phyloP scores from a whole-genome alignment of 148 eudicot species.

The Heliosperma pusillum region DNA sequence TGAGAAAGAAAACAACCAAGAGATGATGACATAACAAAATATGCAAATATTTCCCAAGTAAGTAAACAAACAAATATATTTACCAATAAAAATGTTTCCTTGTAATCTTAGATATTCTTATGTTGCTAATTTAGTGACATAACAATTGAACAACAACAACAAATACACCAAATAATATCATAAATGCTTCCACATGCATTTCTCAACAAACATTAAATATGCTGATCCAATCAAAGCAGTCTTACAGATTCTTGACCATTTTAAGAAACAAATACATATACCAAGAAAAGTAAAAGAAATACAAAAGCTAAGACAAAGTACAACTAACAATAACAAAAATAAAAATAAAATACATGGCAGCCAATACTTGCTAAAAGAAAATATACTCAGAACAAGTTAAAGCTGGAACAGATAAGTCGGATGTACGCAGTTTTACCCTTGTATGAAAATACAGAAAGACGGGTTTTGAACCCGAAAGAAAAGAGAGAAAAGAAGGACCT shows the following conservation, averaged over 20 bases:
- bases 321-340: not conserved
- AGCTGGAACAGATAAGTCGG: no score
- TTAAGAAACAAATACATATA: conserved; percentile 3
- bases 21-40: not conserved
- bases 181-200: conserved; percentile 33
- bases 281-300: conserved; percentile 3
- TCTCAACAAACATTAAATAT: not conserved
- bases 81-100: not conserved
- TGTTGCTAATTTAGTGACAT: conserved; percentile 7
- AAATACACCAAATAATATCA: conserved; percentile 4
- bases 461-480: not conserved
- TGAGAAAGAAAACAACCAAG: conserved; percentile 4
- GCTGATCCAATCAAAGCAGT: not conserved
- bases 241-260: not conserved
- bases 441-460: not conserved
- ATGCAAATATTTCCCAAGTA: not conserved
- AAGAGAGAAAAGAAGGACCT: conserved; percentile 20
- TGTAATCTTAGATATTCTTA: not conserved
- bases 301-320: conserved; percentile 3
- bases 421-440: no score
- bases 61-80: not conserved
- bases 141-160: not conserved
- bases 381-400: not conserved
- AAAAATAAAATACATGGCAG: not conserved
- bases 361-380: conserved; percentile 7